These are phyloP conservation scores for Acorus calamus DNA, from an alignment of 106 monocot species.

Conservation along the genomic window DNA sequence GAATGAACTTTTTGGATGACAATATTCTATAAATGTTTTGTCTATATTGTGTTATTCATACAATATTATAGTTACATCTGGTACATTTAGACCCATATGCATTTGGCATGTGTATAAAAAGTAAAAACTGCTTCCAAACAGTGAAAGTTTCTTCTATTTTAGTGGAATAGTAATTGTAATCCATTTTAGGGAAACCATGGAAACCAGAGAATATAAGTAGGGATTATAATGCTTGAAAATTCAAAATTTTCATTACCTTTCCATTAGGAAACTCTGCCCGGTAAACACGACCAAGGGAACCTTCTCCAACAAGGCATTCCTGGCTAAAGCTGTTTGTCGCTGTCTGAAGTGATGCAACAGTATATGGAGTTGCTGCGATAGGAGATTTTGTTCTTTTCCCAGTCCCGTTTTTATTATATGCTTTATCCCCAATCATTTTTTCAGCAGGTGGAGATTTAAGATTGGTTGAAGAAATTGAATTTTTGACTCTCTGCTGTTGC, in stretches of 20 bases:
- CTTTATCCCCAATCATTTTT: constrained; percentile 28
- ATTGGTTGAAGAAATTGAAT: constrained; percentile 17
- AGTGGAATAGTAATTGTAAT: too few species aligned
- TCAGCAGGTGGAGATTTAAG: constrained; percentile 36
- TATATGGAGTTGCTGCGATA: constrained; percentile 65
- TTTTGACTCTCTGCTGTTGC: constrained; percentile 31
- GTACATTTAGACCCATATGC: too few species aligned
- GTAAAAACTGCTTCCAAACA: too few species aligned
- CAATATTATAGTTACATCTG: too few species aligned
- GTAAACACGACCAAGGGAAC: constrained; percentile 88
- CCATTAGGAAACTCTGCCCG: constrained; percentile 65
- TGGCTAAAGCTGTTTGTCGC: constrained; percentile 84
- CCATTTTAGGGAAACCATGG: too few species aligned
- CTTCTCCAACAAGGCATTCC: constrained; percentile 81
- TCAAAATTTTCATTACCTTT: constrained; percentile 40
- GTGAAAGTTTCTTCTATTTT: too few species aligned
- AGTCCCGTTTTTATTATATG: constrained; percentile 34
- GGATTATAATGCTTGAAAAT: background rate
- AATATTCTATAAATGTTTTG: too few species aligned
- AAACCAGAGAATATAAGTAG: too few species aligned
- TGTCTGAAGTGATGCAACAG: constrained; percentile 67
- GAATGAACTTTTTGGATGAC: too few species aligned
- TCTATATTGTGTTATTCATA: too few species aligned
- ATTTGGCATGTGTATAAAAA: too few species aligned
- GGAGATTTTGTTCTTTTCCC: constrained; percentile 31